Evolutionary conservation across 2,329 filamentous ascomycete species (phyloP).

Genomic region (Cladophialophora psammophila): DNA sequence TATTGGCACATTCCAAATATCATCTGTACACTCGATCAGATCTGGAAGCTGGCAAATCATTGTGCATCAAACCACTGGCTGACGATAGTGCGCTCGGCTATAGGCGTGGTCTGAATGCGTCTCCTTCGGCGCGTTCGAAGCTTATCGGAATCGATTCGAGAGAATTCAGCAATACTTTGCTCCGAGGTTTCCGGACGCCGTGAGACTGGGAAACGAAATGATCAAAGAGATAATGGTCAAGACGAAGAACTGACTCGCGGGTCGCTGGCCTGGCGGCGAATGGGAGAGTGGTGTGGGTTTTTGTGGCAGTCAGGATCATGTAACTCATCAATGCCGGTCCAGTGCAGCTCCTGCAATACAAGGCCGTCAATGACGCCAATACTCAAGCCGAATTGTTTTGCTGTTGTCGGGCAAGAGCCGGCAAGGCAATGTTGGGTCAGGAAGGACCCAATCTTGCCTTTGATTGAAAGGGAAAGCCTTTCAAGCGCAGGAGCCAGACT

Average conservation of each 20-base stretch:
- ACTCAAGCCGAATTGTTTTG: background rate
- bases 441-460: background rate
- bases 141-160: constrained; percentile 89
- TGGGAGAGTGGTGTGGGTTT: background rate
- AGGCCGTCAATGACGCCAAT: background rate
- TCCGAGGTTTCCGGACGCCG: constrained; percentile 86
- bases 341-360: background rate
- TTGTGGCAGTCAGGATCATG: background rate
- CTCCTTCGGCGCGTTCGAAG: constrained; percentile 87
- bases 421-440: background rate
- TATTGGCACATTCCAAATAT: background rate
- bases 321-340: background rate
- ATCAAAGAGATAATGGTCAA: constrained; percentile 93
- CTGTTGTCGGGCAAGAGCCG: constrained; percentile 3
- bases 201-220: constrained; percentile 91
- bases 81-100: constrained; percentile 10
- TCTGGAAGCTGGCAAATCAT: background rate
- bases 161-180: constrained; percentile 91
- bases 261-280: background rate
- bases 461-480: background rate
- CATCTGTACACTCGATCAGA: constrained; percentile 6
- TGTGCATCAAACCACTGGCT: constrained; percentile 5
- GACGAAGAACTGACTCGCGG: constrained; percentile 51
- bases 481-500: background rate
- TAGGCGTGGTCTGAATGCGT: constrained; percentile 95